Evolutionary conservation across 2,329 filamentous ascomycete genomes (phyloP), one percentile per base, ranked within the genome.

Genomic region (Colletotrichum abscissum): DNA sequence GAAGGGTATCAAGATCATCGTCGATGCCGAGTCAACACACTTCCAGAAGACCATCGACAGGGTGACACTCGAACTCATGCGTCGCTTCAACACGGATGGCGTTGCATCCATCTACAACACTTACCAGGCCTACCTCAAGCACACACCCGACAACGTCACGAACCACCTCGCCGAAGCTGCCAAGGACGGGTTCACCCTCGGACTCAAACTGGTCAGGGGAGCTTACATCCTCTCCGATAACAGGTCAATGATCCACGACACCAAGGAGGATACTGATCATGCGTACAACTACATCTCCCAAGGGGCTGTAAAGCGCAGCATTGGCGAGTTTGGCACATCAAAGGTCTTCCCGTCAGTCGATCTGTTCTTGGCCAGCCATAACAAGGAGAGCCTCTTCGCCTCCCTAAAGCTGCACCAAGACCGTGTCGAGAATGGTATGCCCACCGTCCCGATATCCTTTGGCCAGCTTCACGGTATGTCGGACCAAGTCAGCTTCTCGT

Each of bases 401-500:
- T 85, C 89, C 9, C 76, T 83, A 38, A 81, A 83, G 54, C 84
- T 86, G 4, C 86, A 88, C 75, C 78, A 84, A 75, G 12, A 82
- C 5, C 83, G 86, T 2, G 81, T 85, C 0, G 80, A 82, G 22
- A 73, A 74, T 16, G 75, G 76, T 9, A 76, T 82, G 5, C 80
- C 79, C 2, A 83, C 82, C 4, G 79, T 82, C 1, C 75, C 78
- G 0, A 81, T 89, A 5, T 82, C 77, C 52, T 90, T 87, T 74
- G 88, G 86, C 3, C 88, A 90, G 79, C 81, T 90, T 0, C 86
- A 88, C 63, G 88, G 88, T 30, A 90, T 90, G 88, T 87, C 88
- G 3, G 88, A 90, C 69, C 87, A 89, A 74, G 85, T 90, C 49
- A 87, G 84, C 65, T 88, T 88, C 76, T 80, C 82, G 5, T 80